Evolutionary conservation across 2,329 filamentous ascomycete species (phyloP), one percentile per base, ranked within the genome.

Genomic region (Epicoccum sorghinum): DNA sequence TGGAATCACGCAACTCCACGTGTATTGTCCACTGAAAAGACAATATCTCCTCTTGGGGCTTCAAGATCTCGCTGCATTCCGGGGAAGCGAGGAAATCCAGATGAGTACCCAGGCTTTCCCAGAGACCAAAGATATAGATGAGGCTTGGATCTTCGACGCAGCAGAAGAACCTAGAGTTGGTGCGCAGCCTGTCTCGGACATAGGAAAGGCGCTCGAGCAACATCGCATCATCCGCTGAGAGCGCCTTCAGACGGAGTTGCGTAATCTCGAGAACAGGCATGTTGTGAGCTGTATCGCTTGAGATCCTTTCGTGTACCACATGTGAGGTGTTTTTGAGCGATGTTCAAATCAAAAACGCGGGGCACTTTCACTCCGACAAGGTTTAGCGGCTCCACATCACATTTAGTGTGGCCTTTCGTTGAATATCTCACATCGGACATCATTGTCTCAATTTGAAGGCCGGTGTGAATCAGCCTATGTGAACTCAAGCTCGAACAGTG

Each of bases 51-150:
- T 71, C 67, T 59, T 72, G 66, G 41, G 66, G 58, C 55, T 62
- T 65, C 22, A 72, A 59, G 47, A 71, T 40, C 55, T 68, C 61
- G 46, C 64, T 54, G 43, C 61, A 61, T 53, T 52, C 57, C 40
- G 67, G 59, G 42, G 68, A 71, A 24, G 62, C 63, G 7, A 71
- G 64, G 35, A 69, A 71, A 3, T 59, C 48, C n/a, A 57, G 38
- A 56, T 71, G 69, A 1, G 68, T 65, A 27, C 67, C 55, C 41
- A 72, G 58, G 47, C 49, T 64, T 43, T 61, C 62, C 69, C 68
- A 73, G 42, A 69, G 48, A 10, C 70, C 69, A 46, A 70, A 56
- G 64, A 72, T 69, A 61, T 65, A 72, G 44, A 71, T 50, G 40
- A 67, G 47, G 30, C 58, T 51, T 46, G 68, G 56, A 41, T 69